Evolutionary conservation across 1,284 basidiomycete species (phyloP), one percentile per base, ranked within the genome.

Genomic region (Sutorius eximius): DNA sequence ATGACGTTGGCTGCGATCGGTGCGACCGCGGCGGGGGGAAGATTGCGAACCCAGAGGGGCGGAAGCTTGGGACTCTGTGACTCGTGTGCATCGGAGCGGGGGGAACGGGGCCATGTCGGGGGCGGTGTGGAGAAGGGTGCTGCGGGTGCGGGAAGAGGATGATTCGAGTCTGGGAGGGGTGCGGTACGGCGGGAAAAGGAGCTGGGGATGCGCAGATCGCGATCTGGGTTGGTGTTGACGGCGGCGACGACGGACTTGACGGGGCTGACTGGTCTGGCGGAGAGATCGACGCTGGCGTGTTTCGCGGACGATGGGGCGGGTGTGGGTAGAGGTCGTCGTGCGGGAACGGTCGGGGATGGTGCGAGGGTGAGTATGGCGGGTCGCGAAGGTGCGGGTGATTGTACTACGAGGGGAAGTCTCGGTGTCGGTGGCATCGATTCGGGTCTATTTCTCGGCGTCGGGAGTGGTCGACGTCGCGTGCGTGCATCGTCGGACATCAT

Each of bases 381-480:
- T 12, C 69, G 62, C 30, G 67, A 71, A 3, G 67, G 67, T 0
- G 67, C 70, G 40, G 67, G 67, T 3, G 67, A 61, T n/a, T 71
- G 70, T 4, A 69, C 59, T 64, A 59, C 49, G 55, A 63, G 63
- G 37, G 63, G 66, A n/a, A 24, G 42, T 2, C 11, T 61, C 59
- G 43, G 46, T 0, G 61, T 56, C 0, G 58, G 69, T 8, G 67
- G 67, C 55, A 69, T 60, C 3, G 70, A 71, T 52, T 72, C 68
- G 20, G 68, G 68, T 30, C 71, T 71, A 3, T 59, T 15, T 27
- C 65, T 69, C 8, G 67, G 67, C 0, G 69, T 69, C 1, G 67
- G 67, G 15, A 69, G 61, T 1, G 67, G 67, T 38, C 67, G 60
- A 50, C 64, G 69, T 24, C 22, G 22, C 22, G 22, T 24, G 22